Base-by-base conservation (phyloP, 129 eudicot species). In the Lonicera japonica region DNA sequence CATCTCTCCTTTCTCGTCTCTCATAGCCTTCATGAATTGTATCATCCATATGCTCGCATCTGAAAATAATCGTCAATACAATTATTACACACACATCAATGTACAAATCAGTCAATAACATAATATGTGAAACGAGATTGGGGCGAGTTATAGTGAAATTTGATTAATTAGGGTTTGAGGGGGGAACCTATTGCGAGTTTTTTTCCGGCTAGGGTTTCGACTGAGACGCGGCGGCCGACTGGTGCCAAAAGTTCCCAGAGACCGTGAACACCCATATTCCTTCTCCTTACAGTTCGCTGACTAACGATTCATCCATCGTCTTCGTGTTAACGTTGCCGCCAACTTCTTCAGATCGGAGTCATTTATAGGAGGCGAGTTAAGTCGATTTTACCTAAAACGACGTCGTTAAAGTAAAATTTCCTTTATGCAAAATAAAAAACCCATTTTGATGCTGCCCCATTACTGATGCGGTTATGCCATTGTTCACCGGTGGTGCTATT, bases 11-110 rank as follows among this genome's bases (percentile, higher is more conserved):
- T 78, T 80, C n/a, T 91, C 98, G 40, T 91, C 98, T 39, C 94
- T 71, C 95, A 91, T 91, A 39, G 96, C 98, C 73, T 91, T 91
- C 86, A 91, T 82, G 56, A 91, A 87, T 77, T 91, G 96, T 50
- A 91, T 53, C 94, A 91, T 87, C 97, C 97, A 91, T 70, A 91
- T 91, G 64, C 97, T 91, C 41, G 97, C 97, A 69, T 91, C 97
- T 91, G 72, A 51, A 53, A 66, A 62, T 23, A 25, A 48, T 60
- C n/a, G 3, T 11, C 51, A 12, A 45, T 10, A 12, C 14, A 45
- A 15, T 45, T 45, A 40, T 40, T 40, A 8, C 18, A 54, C 21
- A 67, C 13, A 23, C 7, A 6, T 19, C n/a, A 18, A 29, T 29
- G 6, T 6, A 29, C 6, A 29, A n/a, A 29, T 29, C 36, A 29